Evolutionary conservation across 2,329 filamentous ascomycete species (phyloP).

Genomic region (Aspergillus sp.): DNA sequence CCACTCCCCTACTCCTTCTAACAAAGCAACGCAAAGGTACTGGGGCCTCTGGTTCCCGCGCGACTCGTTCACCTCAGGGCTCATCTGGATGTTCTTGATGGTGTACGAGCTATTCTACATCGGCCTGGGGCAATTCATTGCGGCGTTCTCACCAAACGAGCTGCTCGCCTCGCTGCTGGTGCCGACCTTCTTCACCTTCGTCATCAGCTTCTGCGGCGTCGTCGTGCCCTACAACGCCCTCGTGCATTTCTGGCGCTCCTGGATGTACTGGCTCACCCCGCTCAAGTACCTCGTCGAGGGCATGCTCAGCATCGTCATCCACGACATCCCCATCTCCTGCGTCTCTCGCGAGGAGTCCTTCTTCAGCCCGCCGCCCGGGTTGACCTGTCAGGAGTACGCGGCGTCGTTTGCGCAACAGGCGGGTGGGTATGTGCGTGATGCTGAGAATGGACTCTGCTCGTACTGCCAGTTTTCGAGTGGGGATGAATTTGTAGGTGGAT

Average conservation of each 20-base stretch:
- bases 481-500: constrained; percentile 56
- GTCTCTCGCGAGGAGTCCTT: constrained; percentile 56
- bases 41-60: constrained; percentile 55
- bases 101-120: constrained; percentile 66
- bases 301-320: constrained; percentile 56
- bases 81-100: constrained; percentile 63
- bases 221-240: constrained; percentile 66
- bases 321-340: constrained; percentile 58
- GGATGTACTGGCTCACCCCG: constrained; percentile 68
- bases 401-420: constrained; percentile 51
- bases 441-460: constrained; percentile 58
- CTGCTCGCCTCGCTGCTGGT: constrained; percentile 65
- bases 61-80: constrained; percentile 59
- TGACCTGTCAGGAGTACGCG: constrained; percentile 62
- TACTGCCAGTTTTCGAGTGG: constrained; percentile 64
- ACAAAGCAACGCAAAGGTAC: constrained; percentile 40
- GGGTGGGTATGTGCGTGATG: constrained; percentile 61
- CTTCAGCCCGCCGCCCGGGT: constrained; percentile 59
- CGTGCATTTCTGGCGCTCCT: constrained; percentile 63
- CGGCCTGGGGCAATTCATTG: constrained; percentile 66
- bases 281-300: constrained; percentile 67
- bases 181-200: constrained; percentile 67
- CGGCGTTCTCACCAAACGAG: constrained; percentile 65
- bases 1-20: not conserved
- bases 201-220: constrained; percentile 73